phyloP scores from a whole-genome alignment of 495 filamentous ascomycete genomes.

The Daldinia childiae region DNA sequence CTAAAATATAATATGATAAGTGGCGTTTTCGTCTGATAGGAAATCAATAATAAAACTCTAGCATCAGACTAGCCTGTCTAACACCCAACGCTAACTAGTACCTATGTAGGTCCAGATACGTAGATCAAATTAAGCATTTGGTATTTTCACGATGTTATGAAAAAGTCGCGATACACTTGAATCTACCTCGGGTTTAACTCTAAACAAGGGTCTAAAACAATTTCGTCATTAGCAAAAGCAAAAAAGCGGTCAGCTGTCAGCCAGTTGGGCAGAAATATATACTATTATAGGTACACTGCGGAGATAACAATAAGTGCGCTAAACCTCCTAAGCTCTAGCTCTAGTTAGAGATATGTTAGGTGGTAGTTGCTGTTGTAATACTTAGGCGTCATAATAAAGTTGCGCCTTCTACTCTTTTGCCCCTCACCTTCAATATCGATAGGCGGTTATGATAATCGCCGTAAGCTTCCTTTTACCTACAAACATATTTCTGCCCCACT shows the following conservation, averaged over 20 bases:
- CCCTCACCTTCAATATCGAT: conserved; percentile 34
- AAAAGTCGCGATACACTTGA: conserved; percentile 1
- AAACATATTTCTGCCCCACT: conserved; percentile 24
- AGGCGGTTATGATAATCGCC: neutral
- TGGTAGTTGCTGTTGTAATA: neutral
- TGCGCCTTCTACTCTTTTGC: neutral
- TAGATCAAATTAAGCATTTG: neutral
- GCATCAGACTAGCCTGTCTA: neutral
- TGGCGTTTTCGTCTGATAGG: neutral
- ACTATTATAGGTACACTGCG: neutral
- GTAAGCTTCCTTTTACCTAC: neutral
- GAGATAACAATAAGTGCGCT: conserved; percentile 1
- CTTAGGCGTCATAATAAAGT: conserved; percentile 11
- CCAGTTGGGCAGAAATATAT: conserved; percentile 7
- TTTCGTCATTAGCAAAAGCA: conserved; percentile 31
- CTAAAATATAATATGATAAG: neutral
- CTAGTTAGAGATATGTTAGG: neutral
- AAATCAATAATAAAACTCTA: neutral
- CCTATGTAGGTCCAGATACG: neutral
- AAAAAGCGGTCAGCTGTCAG: conserved; percentile 10
- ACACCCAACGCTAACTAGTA: conserved; percentile 6
- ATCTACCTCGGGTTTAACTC: conserved; percentile 2
- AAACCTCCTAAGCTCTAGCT: conserved; percentile 1
- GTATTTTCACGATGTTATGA: conserved; percentile 12
- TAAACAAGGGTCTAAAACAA: conserved; percentile 6